A percentile compares a stretch with the other conserved stretches of the same genome.
phyloP scores from a whole-genome alignment of 1,139 yeast genomes.

The Kodamaea plutei region DNA sequence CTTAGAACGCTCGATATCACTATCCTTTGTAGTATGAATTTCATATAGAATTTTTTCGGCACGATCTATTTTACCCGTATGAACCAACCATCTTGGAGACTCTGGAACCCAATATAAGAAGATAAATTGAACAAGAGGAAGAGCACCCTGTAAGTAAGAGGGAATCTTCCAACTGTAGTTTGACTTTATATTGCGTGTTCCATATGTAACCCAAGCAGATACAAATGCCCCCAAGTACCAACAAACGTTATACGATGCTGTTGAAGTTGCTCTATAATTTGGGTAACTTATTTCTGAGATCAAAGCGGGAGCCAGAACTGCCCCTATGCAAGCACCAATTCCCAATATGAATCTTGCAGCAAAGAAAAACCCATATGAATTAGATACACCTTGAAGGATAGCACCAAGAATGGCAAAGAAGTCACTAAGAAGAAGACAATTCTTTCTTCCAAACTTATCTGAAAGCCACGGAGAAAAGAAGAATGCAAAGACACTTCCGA shows the following conservation, averaged over 20 bases:
- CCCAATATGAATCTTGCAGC: conserved; percentile 39
- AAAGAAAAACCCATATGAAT: conserved; percentile 31
- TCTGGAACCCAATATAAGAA: conserved; percentile 40
- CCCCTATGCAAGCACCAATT: conserved; percentile 34
- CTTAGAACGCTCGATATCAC: conserved; percentile 25
- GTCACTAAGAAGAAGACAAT: conserved; percentile 12
- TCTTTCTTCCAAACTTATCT: conserved; percentile 46
- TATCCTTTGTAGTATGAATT: conserved; percentile 36
- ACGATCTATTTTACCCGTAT: conserved; percentile 32
- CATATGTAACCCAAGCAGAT: conserved; percentile 54
- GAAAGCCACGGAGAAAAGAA: conserved; percentile 30
- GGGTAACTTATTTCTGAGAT: conserved; percentile 45
- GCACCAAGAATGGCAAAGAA: conserved; percentile 14
- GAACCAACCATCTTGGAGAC: conserved; percentile 43
- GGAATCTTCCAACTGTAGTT: conserved; percentile 44
- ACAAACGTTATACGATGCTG: conserved; percentile 46
- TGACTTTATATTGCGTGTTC: conserved; percentile 31
- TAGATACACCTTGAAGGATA: conserved; percentile 39
- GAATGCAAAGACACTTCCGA: conserved; percentile 22
- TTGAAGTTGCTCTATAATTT: conserved; percentile 42
- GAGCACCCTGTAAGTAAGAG: conserved; percentile 40
- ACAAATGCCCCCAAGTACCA: conserved; percentile 45
- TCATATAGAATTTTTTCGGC: conserved; percentile 33
- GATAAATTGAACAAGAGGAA: conserved; percentile 26
- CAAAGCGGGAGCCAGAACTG: conserved; percentile 38